Evolutionary conservation across 139 green algal genomes (phyloP).

Genomic region (Micractinium sp.): DNA sequence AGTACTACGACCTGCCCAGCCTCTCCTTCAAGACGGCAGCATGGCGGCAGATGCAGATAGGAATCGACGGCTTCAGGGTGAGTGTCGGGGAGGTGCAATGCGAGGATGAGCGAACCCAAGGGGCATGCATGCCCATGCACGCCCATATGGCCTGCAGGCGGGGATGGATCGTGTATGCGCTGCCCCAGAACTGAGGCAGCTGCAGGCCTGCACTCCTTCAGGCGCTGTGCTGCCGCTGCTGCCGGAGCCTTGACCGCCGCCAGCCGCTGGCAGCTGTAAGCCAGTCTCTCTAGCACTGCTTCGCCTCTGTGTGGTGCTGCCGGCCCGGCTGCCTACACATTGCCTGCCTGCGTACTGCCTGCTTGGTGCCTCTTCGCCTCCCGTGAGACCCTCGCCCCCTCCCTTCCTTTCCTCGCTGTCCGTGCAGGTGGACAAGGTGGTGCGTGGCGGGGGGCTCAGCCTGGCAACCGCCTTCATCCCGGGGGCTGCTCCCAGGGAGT

Average conservation of each 20-base stretch:
- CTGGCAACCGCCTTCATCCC: too few species aligned
- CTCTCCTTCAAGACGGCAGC: neutral
- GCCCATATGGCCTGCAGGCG: neutral
- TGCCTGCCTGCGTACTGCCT: too few species aligned
- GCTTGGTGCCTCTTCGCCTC: neutral
- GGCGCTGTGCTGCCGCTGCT: too few species aligned
- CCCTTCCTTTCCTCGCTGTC: neutral
- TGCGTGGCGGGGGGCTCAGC: too few species aligned
- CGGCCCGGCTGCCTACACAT: neutral
- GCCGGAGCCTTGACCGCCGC: too few species aligned
- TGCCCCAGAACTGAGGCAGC: neutral
- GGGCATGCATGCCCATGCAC: too few species aligned
- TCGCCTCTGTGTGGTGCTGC: neutral
- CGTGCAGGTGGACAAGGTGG: neutral
- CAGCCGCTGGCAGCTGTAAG: too few species aligned
- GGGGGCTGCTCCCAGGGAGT: too few species aligned
- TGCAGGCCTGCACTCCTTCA: neutral
- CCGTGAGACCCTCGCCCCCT: neutral
- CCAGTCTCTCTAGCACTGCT: neutral
- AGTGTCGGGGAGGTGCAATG: too few species aligned
- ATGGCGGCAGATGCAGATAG: conserved; percentile 2
- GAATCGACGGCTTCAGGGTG: conserved; percentile 7
- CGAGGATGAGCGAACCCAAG: too few species aligned
- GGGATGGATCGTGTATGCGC: neutral
- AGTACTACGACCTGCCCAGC: conserved; percentile 19